Conservation (phyloP, 768 basidiomycete genomes). For the Rubroboletus pulcherrimus region DNA sequence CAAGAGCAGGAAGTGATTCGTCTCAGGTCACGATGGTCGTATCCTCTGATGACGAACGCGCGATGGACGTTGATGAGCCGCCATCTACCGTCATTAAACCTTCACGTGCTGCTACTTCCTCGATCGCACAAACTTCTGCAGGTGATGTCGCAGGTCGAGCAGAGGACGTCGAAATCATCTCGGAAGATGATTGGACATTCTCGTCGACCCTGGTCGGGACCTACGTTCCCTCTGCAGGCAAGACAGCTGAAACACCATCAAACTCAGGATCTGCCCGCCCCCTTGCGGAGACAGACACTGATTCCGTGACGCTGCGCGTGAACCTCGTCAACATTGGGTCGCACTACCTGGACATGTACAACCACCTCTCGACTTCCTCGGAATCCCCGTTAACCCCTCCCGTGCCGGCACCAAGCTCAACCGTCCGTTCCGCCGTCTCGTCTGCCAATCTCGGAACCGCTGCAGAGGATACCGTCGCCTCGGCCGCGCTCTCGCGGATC, state of each 20-base stretch:
- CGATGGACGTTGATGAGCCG: constrained; percentile 25
- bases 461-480: constrained; percentile 52
- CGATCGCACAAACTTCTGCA: background rate
- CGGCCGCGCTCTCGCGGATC: constrained; percentile 71
- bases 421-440: constrained; percentile 24
- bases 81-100: constrained; percentile 21
- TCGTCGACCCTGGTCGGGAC: constrained; percentile 27
- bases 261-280: background rate
- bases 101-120: background rate
- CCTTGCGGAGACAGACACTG: background rate
- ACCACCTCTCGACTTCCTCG: background rate
- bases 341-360: constrained; percentile 20
- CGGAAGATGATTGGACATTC: constrained; percentile 20
- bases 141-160: background rate
- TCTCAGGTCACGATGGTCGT: constrained; percentile 21
- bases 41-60: constrained; percentile 22
- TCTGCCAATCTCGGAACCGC: constrained; percentile 34
- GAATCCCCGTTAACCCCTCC: background rate
- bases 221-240: constrained; percentile 11
- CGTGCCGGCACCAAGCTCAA: background rate
- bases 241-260: constrained; percentile 4
- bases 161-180: background rate
- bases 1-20: constrained; percentile 10
- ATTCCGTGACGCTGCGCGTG: constrained; percentile 17
- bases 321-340: constrained; percentile 20